A percentile compares a stretch with the other conserved stretches of the same genome.
phyloP scores from a whole-genome alignment of 108 stramenopile genomes.

The Stephanodiscus triporus region DNA sequence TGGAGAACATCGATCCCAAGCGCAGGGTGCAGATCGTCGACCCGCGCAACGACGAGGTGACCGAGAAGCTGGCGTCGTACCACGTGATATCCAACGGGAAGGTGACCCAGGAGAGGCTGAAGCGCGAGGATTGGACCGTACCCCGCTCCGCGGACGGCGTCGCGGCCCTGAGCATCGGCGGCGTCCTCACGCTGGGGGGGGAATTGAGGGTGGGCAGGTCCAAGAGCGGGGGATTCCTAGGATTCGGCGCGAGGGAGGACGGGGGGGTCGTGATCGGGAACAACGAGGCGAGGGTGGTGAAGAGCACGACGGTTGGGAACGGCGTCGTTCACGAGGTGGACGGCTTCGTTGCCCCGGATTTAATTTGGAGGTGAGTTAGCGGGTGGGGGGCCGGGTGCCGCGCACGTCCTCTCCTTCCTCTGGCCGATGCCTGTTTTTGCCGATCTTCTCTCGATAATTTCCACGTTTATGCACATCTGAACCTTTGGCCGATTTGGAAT shows the following conservation, averaged over 20 bases:
- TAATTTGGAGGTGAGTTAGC: slow-evolving; percentile 48
- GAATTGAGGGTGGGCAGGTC: slow-evolving; percentile 46
- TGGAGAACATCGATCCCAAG: slow-evolving; percentile 42
- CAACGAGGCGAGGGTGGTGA: slow-evolving; percentile 44
- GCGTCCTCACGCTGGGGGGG: slow-evolving; percentile 44
- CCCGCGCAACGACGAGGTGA: slow-evolving; percentile 45
- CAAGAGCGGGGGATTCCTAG: slow-evolving; percentile 49
- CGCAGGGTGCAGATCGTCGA: slow-evolving; percentile 43
- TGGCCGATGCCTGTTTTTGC: not conserved
- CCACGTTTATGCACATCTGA: not conserved
- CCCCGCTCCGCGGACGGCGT: slow-evolving; percentile 34
- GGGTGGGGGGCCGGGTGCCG: too few relatives aligned
- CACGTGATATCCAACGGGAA: slow-evolving; percentile 43
- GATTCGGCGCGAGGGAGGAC: slow-evolving; percentile 50
- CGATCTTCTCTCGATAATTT: not conserved
- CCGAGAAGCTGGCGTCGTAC: slow-evolving; percentile 44
- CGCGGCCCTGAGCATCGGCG: slow-evolving; percentile 47
- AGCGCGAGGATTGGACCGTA: slow-evolving; percentile 53
- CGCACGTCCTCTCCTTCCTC: not conserved
- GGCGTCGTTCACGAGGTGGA: slow-evolving; percentile 52
- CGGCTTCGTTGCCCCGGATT: slow-evolving; percentile 47
- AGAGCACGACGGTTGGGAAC: slow-evolving; percentile 42
- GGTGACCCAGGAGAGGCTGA: slow-evolving; percentile 39
- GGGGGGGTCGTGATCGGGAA: slow-evolving; percentile 54
- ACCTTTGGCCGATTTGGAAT: not conserved